These are phyloP conservation scores for Grosmannia penicillata DNA, from an alignment of 2,329 filamentous ascomycete species.

Conservation along the genomic window DNA sequence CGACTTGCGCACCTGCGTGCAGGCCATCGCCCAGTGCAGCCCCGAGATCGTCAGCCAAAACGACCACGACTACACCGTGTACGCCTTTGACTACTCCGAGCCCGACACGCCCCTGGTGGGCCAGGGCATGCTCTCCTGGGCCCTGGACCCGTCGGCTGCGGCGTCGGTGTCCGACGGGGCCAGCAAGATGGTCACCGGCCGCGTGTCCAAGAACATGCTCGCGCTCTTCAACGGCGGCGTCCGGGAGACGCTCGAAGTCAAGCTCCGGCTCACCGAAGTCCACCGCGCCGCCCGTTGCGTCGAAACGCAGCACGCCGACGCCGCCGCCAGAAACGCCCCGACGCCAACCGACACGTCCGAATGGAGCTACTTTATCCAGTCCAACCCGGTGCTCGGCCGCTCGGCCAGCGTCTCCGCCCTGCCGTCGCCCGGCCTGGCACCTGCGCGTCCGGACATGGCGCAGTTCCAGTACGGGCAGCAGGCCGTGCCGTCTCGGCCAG, in stretches of 20 bases:
- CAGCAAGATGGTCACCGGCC: constrained; percentile 60
- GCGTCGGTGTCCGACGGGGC: constrained; percentile 35
- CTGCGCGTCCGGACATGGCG: constrained; percentile 9
- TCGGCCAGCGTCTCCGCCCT: constrained; percentile 18
- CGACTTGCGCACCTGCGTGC: constrained; percentile 73
- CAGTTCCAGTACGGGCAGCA: constrained; percentile 1
- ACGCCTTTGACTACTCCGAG: constrained; percentile 93
- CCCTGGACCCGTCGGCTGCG: constrained; percentile 34
- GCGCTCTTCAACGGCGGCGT: constrained; percentile 71
- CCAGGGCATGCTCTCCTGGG: constrained; percentile 86
- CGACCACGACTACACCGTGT: constrained; percentile 83
- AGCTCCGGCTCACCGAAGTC: constrained; percentile 70
- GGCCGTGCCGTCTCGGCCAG: background rate
- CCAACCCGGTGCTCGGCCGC: constrained; percentile 42
- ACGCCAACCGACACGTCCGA: constrained; percentile 51
- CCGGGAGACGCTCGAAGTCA: constrained; percentile 86
- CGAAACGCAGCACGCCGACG: constrained; percentile 10
- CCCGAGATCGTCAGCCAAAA: constrained; percentile 66
- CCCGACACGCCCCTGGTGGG: constrained; percentile 85
- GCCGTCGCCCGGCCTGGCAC: constrained; percentile 19
- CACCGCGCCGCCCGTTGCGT: constrained; percentile 34
- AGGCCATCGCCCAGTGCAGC: constrained; percentile 63
- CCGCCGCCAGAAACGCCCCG: constrained; percentile 19
- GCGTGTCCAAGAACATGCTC: constrained; percentile 74
- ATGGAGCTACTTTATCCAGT: constrained; percentile 65